Conservation (phyloP, 495 filamentous ascomycete genomes). For the Immersiella caudata region DNA sequence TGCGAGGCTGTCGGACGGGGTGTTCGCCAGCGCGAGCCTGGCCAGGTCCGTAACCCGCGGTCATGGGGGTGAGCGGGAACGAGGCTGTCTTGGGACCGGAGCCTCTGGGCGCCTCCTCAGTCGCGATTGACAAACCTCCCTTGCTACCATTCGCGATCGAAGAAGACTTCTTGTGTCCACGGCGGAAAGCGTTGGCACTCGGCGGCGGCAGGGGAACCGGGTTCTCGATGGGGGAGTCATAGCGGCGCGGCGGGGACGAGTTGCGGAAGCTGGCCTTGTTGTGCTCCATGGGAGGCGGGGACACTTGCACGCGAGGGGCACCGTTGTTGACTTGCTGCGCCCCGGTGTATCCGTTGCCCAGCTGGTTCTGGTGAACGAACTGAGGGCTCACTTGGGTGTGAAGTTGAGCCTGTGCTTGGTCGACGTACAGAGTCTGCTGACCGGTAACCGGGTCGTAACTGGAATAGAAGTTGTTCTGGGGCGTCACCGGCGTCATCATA, state of each 20-base stretch:
- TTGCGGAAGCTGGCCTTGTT: constrained; percentile 56
- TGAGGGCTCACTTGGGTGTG: constrained; percentile 47
- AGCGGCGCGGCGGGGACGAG: constrained; percentile 70
- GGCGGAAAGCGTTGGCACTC: constrained; percentile 83
- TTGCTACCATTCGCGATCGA: constrained; percentile 70
- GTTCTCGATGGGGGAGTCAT: constrained; percentile 60
- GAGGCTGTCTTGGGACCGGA: constrained; percentile 75
- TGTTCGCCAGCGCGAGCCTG: constrained; percentile 93
- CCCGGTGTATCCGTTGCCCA: constrained; percentile 29
- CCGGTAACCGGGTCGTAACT: constrained; percentile 83
- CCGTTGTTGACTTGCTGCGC: constrained; percentile 46
- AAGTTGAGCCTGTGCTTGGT: constrained; percentile 47
- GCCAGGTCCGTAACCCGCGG: constrained; percentile 85
- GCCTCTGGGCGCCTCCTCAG: constrained; percentile 59
- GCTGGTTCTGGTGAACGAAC: constrained; percentile 37
- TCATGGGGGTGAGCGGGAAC: constrained; percentile 79
- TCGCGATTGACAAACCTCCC: constrained; percentile 59
- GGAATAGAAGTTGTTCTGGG: constrained; percentile 66
- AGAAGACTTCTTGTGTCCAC: constrained; percentile 88
- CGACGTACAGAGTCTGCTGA: constrained; percentile 69
- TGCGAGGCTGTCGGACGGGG: constrained; percentile 89
- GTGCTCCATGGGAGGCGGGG: constrained; percentile 64
- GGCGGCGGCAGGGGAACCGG: constrained; percentile 75
- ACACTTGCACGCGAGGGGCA: constrained; percentile 72
- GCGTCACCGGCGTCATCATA: constrained; percentile 52